Evolutionary conservation across 23 red algal species (phyloP), one percentile per base, ranked within the genome.

Genomic region (Gracilaria domingensis): DNA sequence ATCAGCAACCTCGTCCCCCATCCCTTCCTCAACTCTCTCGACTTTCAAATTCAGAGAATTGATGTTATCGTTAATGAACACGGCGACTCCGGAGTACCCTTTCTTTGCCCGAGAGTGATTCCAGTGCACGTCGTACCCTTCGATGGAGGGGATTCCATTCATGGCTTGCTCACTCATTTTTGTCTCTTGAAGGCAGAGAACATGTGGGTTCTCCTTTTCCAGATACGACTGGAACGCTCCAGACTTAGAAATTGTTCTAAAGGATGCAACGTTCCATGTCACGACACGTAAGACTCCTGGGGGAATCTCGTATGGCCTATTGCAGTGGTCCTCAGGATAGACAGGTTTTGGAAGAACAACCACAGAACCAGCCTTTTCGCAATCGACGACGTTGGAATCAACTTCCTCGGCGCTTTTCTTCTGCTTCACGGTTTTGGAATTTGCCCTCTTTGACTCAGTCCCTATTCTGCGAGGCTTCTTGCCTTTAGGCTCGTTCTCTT

Each of bases 101-200:
- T 92, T 92, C 62, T 58, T 82, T 12, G 60, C 25, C 34, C 38
- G 60, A 38, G 77, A 83, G 79, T 92, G 88, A 59, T 82, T 57
- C 88, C 88, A 92, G 39, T 88, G 51, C 32, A 79, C 49, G 21
- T 79, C 70, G 35, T 90, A 88, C 8, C 62, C 79, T 0, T 85
- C 66, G 14, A 73, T 42, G 33, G 17, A 23, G 0, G 67, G 78
- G n/a, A 93, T 58, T 35, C 66, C 79, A 7, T 37, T 57, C 45
- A 89, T 77, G 11, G 71, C 74, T 49, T 67, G 73, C 12, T 86
- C 91, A 5, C 69, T 87, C 66, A 96, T 62, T 40, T 91, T 89
- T 39, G 94, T 96, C 57, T 96, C 94, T 80, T 96, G 94, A 7
- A 96, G 57, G 38, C 86, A 91, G 14, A 96, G 75, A 74, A 96